These are phyloP conservation scores for Xylaria grammica DNA, from an alignment of 495 filamentous ascomycete genomes.

Conservation along the genomic window DNA sequence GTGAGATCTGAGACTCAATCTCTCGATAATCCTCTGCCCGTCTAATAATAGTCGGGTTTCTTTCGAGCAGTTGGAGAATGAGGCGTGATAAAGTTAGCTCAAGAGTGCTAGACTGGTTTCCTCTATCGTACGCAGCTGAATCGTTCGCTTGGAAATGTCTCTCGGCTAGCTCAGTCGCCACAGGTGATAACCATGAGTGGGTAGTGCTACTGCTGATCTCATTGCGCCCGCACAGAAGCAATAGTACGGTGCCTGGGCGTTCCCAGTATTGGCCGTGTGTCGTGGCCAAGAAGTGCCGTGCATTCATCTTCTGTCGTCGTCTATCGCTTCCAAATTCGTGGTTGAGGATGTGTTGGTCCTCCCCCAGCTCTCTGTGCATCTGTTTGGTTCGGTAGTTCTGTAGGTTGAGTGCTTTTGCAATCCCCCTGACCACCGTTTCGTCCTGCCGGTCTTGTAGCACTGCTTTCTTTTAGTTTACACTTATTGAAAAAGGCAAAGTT, in stretches of 20 bases:
- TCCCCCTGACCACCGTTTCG: not conserved
- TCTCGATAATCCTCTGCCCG: not conserved
- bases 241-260: not conserved
- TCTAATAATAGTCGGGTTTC: not conserved
- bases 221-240: conserved; percentile 11
- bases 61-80: conserved; percentile 8
- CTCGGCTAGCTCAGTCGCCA: not conserved
- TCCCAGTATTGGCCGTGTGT: not conserved
- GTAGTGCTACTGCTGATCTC: not conserved
- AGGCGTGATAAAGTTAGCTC: conserved; percentile 6
- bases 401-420: not conserved
- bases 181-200: conserved; percentile 3
- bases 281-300: not conserved
- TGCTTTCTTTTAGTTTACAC: not conserved
- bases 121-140: not conserved
- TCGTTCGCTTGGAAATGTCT: not conserved
- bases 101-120: not conserved
- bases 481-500: not conserved
- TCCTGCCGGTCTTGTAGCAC: not conserved
- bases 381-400: not conserved
- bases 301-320: conserved; percentile 8
- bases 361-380: not conserved
- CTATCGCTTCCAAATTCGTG: not conserved
- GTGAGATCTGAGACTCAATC: conserved; percentile 5
- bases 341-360: not conserved